These are phyloP conservation scores for Mangifera indica DNA, from an alignment of 345 rosid genomes.

Conservation along the genomic window DNA sequence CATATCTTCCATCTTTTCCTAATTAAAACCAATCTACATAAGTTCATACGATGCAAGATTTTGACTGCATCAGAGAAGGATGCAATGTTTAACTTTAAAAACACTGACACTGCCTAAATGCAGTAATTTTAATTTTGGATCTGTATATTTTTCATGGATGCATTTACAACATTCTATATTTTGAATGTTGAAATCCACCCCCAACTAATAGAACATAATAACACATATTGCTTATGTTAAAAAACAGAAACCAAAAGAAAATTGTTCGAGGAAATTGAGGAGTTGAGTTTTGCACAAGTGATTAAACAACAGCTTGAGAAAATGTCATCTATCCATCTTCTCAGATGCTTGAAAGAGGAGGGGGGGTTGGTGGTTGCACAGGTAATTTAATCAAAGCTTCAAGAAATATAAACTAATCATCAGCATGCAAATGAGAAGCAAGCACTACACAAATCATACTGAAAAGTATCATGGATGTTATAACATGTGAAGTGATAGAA, in stretches of 20 bases:
- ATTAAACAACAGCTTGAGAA: background rate
- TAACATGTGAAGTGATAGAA: background rate
- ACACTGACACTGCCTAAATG: background rate
- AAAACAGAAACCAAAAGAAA: background rate
- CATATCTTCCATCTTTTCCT: background rate
- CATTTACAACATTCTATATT: background rate
- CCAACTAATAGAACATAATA: slow-evolving; percentile 4
- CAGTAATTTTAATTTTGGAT: background rate
- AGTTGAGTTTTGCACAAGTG: background rate
- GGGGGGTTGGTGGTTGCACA: background rate
- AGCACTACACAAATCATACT: background rate
- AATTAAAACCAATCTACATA: background rate
- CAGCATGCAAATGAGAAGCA: background rate
- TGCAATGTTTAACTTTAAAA: background rate
- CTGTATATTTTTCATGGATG: background rate
- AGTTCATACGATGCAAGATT: background rate
- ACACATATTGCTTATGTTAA: background rate
- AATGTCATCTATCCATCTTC: background rate
- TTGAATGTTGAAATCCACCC: background rate
- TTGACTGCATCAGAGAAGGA: background rate
- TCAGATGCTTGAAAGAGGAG: background rate
- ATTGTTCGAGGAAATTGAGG: background rate
- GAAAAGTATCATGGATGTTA: background rate
- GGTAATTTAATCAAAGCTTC: background rate
- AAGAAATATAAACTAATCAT: background rate